Conservation (phyloP, 129 eudicot genomes). For the Arctium minus region DNA sequence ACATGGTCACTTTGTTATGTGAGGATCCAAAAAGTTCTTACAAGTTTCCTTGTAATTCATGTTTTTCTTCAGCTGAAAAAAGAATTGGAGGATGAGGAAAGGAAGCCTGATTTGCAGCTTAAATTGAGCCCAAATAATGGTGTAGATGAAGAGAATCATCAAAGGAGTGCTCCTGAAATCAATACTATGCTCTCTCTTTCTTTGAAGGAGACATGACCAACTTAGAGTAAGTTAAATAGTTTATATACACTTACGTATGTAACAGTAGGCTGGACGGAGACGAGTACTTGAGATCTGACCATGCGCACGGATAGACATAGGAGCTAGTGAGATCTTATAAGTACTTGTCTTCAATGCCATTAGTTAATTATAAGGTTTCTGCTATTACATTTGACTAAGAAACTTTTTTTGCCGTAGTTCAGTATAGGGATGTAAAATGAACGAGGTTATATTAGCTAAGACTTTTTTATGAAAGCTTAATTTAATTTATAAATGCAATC, state of each 20-base stretch:
- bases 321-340: conserved; percentile 55
- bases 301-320: conserved; percentile 27
- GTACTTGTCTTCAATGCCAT: conserved; percentile 49
- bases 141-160: conserved; percentile 21
- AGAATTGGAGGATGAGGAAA: conserved; percentile 28
- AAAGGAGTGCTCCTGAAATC: conserved; percentile 37
- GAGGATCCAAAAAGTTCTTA: not conserved
- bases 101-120: conserved; percentile 57
- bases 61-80: conserved; percentile 32
- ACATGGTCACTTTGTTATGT: not conserved
- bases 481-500: not conserved
- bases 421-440: conserved; percentile 12
- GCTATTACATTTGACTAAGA: not conserved
- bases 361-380: conserved; percentile 9
- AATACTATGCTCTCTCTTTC: conserved; percentile 77
- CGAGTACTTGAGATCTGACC: conserved; percentile 71
- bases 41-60: not conserved
- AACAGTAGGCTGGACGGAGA: conserved; percentile 25
- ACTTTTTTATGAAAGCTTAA: not conserved
- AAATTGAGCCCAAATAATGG: conserved; percentile 42
- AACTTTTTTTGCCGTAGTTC: not conserved
- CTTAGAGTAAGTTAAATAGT: conserved; percentile 19
- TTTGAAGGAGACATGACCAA: conserved; percentile 33
- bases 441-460: not conserved
- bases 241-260: conserved; percentile 7